Percentiles rank a stretch among this genome's conserved stretches.
Conservation (phyloP, 257 asterid species). For the Nicotiana tomentosiformis region DNA sequence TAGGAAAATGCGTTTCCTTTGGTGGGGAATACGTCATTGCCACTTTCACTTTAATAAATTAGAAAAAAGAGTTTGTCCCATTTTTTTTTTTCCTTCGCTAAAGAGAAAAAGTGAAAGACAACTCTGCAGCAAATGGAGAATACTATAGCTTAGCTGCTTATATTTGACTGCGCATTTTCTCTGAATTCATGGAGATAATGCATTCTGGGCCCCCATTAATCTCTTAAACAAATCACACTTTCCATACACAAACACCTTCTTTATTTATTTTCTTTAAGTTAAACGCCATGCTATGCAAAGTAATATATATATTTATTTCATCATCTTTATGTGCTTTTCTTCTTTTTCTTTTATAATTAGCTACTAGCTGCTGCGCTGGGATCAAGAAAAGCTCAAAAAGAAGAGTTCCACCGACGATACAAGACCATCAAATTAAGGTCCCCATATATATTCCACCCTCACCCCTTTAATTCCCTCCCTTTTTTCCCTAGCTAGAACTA, state of each 20-base stretch:
- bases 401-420: slow-evolving; percentile 23
- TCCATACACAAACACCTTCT: background rate
- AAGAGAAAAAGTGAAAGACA: slow-evolving; percentile 15
- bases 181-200: slow-evolving; percentile 14
- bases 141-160: background rate
- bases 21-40: background rate
- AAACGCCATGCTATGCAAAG: background rate
- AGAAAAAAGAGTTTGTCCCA: slow-evolving; percentile 4
- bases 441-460: background rate
- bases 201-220: background rate
- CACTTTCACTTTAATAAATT: slow-evolving; percentile 12
- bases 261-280: background rate
- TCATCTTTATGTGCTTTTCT: background rate
- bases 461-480: background rate
- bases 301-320: background rate
- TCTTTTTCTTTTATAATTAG: background rate
- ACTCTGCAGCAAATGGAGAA: background rate
- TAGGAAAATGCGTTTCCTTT: background rate
- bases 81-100: background rate
- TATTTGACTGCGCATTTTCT: background rate
- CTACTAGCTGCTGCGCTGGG: slow-evolving; percentile 1
- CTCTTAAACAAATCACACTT: background rate
- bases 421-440: background rate
- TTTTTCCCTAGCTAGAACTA: background rate
- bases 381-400: slow-evolving; percentile 14